Evolutionary conservation across 306 rosid species (phyloP).

Genomic region (Vicia faba): DNA sequence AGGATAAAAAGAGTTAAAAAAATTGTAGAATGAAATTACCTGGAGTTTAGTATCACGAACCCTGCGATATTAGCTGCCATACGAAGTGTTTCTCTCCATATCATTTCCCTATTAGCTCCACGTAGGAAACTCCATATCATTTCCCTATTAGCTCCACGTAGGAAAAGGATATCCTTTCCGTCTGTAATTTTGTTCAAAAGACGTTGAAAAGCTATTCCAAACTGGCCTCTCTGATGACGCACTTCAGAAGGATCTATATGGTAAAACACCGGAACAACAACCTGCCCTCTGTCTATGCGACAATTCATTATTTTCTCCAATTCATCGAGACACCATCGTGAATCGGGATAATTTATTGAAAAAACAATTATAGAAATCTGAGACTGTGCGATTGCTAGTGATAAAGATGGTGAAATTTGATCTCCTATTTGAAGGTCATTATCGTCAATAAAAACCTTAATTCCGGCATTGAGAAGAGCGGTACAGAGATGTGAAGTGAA

Average conservation of each 20-base stretch:
- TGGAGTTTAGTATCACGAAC: background rate
- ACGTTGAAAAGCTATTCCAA: background rate
- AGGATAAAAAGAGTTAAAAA: too few species aligned
- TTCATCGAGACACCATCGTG: slow-evolving; percentile 5
- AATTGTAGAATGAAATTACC: background rate
- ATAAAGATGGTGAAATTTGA: background rate
- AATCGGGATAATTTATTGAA: background rate
- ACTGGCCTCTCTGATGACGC: background rate
- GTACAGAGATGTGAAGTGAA: slow-evolving; percentile 9
- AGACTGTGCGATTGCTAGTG: background rate
- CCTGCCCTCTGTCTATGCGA: background rate
- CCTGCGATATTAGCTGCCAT: slow-evolving; percentile 4
- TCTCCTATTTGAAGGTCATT: background rate
- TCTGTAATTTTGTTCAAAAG: background rate
- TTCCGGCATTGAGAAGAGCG: background rate
- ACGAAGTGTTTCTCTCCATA: background rate
- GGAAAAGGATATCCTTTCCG: too few species aligned
- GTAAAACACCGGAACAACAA: slow-evolving; percentile 30
- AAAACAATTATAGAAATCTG: background rate
- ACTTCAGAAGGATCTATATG: slow-evolving; percentile 2
- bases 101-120: too few species aligned
- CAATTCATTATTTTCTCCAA: background rate
- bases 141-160: too few species aligned
- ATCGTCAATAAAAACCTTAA: background rate
- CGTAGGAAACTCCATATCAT: too few species aligned